phyloP scores from a whole-genome alignment of 768 basidiomycete species.

The Lactarius evosmus region DNA sequence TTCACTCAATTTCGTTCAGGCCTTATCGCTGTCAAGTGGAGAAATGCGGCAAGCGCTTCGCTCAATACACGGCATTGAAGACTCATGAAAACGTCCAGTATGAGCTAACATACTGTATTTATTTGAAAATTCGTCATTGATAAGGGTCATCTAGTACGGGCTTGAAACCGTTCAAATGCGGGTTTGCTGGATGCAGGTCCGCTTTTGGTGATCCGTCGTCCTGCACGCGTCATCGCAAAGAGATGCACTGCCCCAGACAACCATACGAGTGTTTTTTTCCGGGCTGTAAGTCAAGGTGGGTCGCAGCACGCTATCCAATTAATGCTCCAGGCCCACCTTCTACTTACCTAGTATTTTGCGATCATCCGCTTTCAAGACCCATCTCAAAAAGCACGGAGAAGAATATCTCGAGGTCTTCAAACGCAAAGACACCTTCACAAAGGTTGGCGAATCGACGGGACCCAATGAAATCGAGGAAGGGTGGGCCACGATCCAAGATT shows the following conservation, averaged over 20 bases:
- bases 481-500: neutral
- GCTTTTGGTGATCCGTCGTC: constrained; percentile 71
- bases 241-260: constrained; percentile 44
- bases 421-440: neutral
- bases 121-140: constrained; percentile 2
- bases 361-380: constrained; percentile 51
- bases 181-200: constrained; percentile 43
- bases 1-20: constrained; percentile 36
- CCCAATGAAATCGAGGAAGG: neutral
- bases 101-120: constrained; percentile 30
- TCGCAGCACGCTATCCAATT: constrained; percentile 20
- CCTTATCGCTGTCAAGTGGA: constrained; percentile 44
- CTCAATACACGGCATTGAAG: constrained; percentile 57
- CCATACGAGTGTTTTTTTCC: constrained; percentile 23
- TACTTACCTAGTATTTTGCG: constrained; percentile 57
- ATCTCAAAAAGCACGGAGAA: constrained; percentile 47
- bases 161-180: constrained; percentile 41
- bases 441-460: neutral
- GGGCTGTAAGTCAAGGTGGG: constrained; percentile 31
- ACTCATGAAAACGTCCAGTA: constrained; percentile 69
- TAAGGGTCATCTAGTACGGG: constrained; percentile 28
- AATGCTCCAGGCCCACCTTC: neutral
- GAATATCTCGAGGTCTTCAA: constrained; percentile 20
- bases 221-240: constrained; percentile 59
- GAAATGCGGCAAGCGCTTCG: constrained; percentile 53